Percentiles rank a stretch among this genome's conserved stretches.
Evolutionary conservation across 2,329 filamentous ascomycete species (phyloP).

Genomic region (Botrytis byssoidea): DNA sequence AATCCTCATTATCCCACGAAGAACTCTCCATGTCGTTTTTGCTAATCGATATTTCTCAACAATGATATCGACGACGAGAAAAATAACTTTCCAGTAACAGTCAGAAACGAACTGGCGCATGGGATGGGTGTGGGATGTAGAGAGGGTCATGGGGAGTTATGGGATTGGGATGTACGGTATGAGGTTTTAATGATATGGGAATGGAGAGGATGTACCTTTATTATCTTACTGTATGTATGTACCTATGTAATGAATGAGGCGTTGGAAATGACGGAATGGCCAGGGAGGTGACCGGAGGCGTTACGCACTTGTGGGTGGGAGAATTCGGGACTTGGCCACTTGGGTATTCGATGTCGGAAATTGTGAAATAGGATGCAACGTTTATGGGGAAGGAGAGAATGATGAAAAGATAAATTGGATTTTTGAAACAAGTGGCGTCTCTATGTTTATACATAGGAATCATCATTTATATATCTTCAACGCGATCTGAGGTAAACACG

Average conservation of each 20-base stretch:
- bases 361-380: neutral
- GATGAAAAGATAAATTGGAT: neutral
- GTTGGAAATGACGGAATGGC: neutral
- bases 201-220: neutral
- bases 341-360: neutral
- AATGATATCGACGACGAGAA: neutral
- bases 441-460: neutral
- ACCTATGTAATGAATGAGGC: neutral
- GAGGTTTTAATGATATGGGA: neutral
- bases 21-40: neutral
- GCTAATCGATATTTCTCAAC: neutral
- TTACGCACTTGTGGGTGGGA: neutral
- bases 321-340: neutral
- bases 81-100: slow-evolving; percentile 15
- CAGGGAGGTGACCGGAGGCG: neutral
- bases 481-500: neutral
- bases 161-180: neutral
- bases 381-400: neutral
- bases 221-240: too few relatives aligned
- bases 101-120: slow-evolving; percentile 11
- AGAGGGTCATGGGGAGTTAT: neutral
- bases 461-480: neutral
- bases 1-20: rapidly evolving
- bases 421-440: rapidly evolving
- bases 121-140: neutral